Evolutionary conservation across 768 basidiomycete genomes (phyloP).

Genomic region (Candolleomyces eurysporus): DNA sequence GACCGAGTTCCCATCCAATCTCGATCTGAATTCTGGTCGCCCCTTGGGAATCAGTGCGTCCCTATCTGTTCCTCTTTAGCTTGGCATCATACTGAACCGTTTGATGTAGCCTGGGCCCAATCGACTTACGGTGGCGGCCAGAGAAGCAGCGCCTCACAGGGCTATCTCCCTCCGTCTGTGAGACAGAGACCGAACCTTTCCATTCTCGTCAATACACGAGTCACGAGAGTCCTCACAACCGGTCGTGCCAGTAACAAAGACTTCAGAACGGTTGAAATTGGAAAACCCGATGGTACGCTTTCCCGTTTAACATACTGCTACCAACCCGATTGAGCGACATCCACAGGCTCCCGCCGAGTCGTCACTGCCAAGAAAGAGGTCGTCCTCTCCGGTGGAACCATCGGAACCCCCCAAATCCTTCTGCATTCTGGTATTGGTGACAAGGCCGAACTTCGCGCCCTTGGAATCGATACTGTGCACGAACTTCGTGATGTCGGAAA

Average conservation of each 20-base stretch:
- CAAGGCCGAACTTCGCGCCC: conserved; percentile 5
- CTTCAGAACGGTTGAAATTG: conserved; percentile 11
- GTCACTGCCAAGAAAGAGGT: conserved; percentile 17
- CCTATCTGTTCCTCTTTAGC: background rate
- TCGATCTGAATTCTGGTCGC: conserved; percentile 42
- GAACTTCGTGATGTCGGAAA: conserved; percentile 18
- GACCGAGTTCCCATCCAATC: conserved; percentile 36
- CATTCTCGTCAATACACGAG: conserved; percentile 21
- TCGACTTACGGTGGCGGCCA: conserved; percentile 17
- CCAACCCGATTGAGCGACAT: background rate
- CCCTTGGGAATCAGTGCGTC: conserved; percentile 38
- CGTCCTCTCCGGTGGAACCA: conserved; percentile 15
- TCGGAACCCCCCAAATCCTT: conserved; percentile 19
- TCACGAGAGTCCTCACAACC: conserved; percentile 22
- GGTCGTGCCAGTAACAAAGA: background rate
- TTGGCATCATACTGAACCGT: background rate
- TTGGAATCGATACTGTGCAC: conserved; percentile 10
- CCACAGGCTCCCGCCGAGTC: background rate
- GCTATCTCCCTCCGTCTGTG: conserved; percentile 18
- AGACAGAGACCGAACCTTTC: conserved; percentile 9
- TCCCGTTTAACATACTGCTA: background rate
- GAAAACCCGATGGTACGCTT: conserved; percentile 1
- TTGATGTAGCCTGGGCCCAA: conserved; percentile 17
- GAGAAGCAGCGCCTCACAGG: conserved; percentile 13
- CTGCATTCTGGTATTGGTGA: conserved; percentile 21